These are phyloP conservation scores for Parmelia sp. DNA, from an alignment of 495 filamentous ascomycete genomes.

Conservation along the genomic window DNA sequence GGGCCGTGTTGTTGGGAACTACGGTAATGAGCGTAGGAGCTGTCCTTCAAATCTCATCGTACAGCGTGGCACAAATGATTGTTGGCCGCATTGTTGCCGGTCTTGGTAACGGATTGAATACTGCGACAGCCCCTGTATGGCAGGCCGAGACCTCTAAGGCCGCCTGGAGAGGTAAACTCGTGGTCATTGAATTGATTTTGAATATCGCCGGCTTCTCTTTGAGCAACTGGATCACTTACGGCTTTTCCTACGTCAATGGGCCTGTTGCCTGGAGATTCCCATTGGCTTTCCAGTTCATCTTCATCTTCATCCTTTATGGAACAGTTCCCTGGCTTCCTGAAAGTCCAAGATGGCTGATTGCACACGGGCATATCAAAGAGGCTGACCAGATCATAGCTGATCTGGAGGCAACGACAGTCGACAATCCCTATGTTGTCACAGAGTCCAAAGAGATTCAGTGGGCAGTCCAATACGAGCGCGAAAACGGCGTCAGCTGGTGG, in stretches of 20 bases:
- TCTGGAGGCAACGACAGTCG: constrained; percentile 38
- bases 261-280: constrained; percentile 50
- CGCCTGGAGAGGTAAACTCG: constrained; percentile 53
- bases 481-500: constrained; percentile 42
- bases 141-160: constrained; percentile 56
- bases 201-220: constrained; percentile 54
- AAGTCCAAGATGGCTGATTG: constrained; percentile 49
- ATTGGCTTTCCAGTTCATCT: constrained; percentile 53
- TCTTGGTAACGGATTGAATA: constrained; percentile 63
- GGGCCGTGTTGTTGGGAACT: constrained; percentile 48
- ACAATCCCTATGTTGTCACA: constrained; percentile 44
- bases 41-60: constrained; percentile 57
- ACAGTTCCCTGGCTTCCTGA: constrained; percentile 52
- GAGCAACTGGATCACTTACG: constrained; percentile 54
- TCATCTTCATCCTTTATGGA: constrained; percentile 46
- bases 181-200: constrained; percentile 55
- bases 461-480: constrained; percentile 43
- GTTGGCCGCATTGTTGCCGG: constrained; percentile 54
- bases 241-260: constrained; percentile 43
- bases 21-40: constrained; percentile 56
- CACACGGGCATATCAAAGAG: constrained; percentile 39
- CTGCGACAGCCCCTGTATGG: constrained; percentile 58
- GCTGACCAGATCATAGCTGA: constrained; percentile 45
- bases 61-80: constrained; percentile 56
- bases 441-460: constrained; percentile 45